These are phyloP conservation scores for Phalaenopsis equestris DNA, from an alignment of 106 monocot species.

Conservation along the genomic window DNA sequence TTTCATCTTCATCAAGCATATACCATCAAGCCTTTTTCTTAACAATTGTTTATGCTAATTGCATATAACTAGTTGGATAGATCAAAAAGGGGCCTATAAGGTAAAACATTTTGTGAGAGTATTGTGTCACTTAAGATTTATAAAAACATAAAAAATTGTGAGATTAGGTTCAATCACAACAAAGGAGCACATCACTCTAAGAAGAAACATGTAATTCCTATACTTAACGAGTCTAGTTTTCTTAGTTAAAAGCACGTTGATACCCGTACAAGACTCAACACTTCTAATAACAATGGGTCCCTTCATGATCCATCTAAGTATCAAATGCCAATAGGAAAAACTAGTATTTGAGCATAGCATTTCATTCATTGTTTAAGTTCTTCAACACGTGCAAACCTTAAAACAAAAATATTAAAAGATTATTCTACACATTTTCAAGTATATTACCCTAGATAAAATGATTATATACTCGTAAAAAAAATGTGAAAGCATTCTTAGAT, in stretches of 20 bases:
- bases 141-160: not conserved
- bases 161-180: not conserved
- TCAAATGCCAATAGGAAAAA: not conserved
- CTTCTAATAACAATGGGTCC: not conserved
- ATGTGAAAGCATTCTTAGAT: not conserved
- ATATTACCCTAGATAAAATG: too few species aligned
- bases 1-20: too few species aligned
- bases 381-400: not conserved
- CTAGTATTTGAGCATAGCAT: not conserved
- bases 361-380: not conserved
- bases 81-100: too few species aligned
- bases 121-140: not conserved
- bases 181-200: not conserved
- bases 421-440: not conserved
- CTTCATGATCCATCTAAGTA: not conserved
- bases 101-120: not conserved
- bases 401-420: not conserved
- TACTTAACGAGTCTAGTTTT: not conserved
- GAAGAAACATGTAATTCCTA: not conserved
- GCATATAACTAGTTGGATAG: too few species aligned
- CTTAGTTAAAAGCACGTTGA: not conserved
- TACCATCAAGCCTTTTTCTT: too few species aligned
- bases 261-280: not conserved
- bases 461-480: not conserved
- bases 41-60: too few species aligned